phyloP scores from a whole-genome alignment of 2,329 filamentous ascomycete genomes.

The Claviceps cyperi region DNA sequence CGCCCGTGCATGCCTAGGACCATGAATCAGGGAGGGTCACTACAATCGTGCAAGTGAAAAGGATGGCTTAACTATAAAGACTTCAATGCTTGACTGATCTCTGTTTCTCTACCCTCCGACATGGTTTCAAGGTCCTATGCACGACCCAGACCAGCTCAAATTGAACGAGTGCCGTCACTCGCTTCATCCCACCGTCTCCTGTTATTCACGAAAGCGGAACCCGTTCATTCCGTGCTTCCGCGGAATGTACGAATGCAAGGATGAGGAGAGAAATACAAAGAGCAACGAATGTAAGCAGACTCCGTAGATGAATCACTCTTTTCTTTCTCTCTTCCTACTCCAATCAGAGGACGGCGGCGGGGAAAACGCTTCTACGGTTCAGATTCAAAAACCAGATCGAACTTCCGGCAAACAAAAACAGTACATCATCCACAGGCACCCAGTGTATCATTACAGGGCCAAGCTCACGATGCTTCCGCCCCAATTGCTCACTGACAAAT shows the following conservation, averaged over 20 bases:
- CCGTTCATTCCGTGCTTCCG: constrained; percentile 5
- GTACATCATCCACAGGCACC: neutral
- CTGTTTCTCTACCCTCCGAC: constrained; percentile 19
- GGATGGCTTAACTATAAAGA: no score
- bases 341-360: neutral
- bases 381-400: neutral
- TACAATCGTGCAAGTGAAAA: no score
- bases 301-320: neutral
- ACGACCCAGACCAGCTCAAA: constrained; percentile 17
- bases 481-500: constrained; percentile 1
- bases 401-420: neutral
- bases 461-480: neutral
- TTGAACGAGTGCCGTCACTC: constrained; percentile 12
- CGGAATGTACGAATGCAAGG: neutral
- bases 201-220: constrained; percentile 13
- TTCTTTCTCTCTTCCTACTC: neutral
- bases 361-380: neutral
- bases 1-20: no score
- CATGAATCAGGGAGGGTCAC: no score
- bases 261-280: neutral
- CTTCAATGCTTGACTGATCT: constrained; percentile 10
- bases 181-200: constrained; percentile 10
- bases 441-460: constrained; percentile 1
- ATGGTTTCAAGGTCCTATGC: constrained; percentile 18
- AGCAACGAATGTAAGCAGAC: neutral